Evolutionary conservation across 2,329 filamentous ascomycete species (phyloP).

Genomic region (Penicillium capsulatum): DNA sequence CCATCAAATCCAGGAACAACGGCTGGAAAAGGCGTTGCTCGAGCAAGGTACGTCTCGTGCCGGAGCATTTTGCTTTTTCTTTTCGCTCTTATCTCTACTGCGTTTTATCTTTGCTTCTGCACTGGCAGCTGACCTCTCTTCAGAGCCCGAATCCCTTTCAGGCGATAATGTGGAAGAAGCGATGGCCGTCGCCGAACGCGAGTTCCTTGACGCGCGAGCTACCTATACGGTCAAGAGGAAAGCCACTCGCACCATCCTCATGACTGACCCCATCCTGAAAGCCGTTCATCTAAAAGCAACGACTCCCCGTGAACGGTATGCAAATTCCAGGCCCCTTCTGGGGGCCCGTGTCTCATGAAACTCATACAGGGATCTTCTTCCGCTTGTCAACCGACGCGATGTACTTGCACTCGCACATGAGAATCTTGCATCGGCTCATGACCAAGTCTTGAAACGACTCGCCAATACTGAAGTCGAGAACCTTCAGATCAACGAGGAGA

Average conservation of each 20-base stretch:
- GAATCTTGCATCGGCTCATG: constrained; percentile 53
- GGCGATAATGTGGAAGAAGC: constrained; percentile 52
- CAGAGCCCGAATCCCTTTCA: constrained; percentile 38
- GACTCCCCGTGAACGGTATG: constrained; percentile 64
- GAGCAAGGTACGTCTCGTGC: constrained; percentile 36
- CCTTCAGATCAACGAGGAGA: constrained; percentile 54
- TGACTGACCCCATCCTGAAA: constrained; percentile 70
- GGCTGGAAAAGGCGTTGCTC: constrained; percentile 67
- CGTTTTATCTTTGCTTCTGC: constrained; percentile 1
- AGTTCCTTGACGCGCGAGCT: constrained; percentile 66
- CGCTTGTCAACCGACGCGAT: constrained; percentile 65
- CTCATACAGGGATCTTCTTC: constrained; percentile 58
- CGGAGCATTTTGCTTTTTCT: constrained; percentile 4
- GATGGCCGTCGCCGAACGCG: constrained; percentile 55
- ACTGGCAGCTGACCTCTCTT: constrained; percentile 9
- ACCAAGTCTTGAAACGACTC: constrained; percentile 51
- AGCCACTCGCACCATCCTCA: constrained; percentile 64
- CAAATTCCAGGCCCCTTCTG: constrained; percentile 1
- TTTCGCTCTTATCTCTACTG: neutral
- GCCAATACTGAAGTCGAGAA: constrained; percentile 57
- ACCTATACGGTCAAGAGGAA: constrained; percentile 66
- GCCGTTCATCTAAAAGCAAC: constrained; percentile 67
- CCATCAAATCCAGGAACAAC: constrained; percentile 66
- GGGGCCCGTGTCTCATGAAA: constrained; percentile 9
- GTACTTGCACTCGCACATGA: constrained; percentile 60